Evolutionary conservation across 768 basidiomycete genomes (phyloP), one percentile per base, ranked within the genome.

Genomic region (Leccinum ochraceum): DNA sequence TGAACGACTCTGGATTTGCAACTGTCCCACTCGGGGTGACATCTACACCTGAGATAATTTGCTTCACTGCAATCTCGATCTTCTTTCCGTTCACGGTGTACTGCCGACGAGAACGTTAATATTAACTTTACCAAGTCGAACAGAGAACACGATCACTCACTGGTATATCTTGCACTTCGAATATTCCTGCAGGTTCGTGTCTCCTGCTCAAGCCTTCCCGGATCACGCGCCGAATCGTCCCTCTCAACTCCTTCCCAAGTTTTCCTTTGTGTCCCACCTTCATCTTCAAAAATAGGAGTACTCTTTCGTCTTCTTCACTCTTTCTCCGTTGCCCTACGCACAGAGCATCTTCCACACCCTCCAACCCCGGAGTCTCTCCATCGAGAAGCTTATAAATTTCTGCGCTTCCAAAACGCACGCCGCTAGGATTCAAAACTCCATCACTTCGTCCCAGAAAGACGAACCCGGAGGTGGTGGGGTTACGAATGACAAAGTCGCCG

Each of bases 51-150:
- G 87, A 89, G 46, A 90, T 79, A 58, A 90, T 87, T 66, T 89
- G 87, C 71, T 90, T 90, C 54, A 90, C 86, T 3, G 86, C 88
- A 30, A 90, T 89, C 73, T 90, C 89, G 48, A 90, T 88, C 69
- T 89, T 90, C 78, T 90, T 91, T 10, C 84, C 84, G 53, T 89
- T 90, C 9, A 89, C 84, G 0, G 88, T 90, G 63, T 89, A 89
- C 89, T 90, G 58, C 48, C 4, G 26, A 39, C 11, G n/a, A 37
- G 11, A 50, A 44, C 2, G n/a, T 59, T 24, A n/a, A n/a, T n/a
- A n/a, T n/a, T n/a, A 63, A 59, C 39, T 28, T 39, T 54, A 26
- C 36, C 32, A 13, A 34, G 32, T 50, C 26, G 8, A 13, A 30
- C 4, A 59, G 49, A 26, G 46, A 42, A 56, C 4, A 17, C 13